These are phyloP conservation scores for Anethum foeniculum DNA, from an alignment of 140 eudicot genomes.

Conservation along the genomic window DNA sequence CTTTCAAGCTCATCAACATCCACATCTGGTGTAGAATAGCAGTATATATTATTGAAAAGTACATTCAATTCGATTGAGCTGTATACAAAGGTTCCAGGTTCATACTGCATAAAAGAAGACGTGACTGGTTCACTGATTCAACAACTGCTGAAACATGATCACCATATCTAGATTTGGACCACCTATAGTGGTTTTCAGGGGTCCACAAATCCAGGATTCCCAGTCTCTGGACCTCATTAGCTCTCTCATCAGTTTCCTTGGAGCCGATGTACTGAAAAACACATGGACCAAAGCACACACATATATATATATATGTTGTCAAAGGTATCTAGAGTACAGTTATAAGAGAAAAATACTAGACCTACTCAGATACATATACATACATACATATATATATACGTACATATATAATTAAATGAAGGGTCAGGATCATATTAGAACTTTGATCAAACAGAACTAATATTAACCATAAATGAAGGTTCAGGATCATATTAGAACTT, in stretches of 20 bases:
- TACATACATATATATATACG: background rate
- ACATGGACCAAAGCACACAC: background rate
- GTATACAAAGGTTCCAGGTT: constrained; percentile 6
- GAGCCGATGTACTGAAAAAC: constrained; percentile 67
- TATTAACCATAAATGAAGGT: background rate
- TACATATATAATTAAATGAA: too few relatives aligned
- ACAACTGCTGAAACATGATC: constrained; percentile 77
- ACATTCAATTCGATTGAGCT: background rate
- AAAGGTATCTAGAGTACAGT: background rate
- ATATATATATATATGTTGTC: background rate
- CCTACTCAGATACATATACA: background rate
- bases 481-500: background rate
- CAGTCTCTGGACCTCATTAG: constrained; percentile 48
- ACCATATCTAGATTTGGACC: constrained; percentile 81
- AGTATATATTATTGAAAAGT: background rate
- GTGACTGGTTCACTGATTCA: constrained; percentile 55
- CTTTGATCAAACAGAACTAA: too few relatives aligned
- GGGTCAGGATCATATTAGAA: too few relatives aligned
- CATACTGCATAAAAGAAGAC: constrained; percentile 67
- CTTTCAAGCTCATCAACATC: constrained; percentile 65
- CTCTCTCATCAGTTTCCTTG: constrained; percentile 68
- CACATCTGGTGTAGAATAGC: constrained; percentile 33
- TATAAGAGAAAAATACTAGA: background rate
- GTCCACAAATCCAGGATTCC: constrained; percentile 92
- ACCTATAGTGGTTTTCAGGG: constrained; percentile 81